A percentile compares a stretch with the other conserved stretches of the same genome.
These are phyloP conservation scores for Pseudopediastrum boryanum DNA, from an alignment of 139 green algal genomes.

Conservation along the genomic window DNA sequence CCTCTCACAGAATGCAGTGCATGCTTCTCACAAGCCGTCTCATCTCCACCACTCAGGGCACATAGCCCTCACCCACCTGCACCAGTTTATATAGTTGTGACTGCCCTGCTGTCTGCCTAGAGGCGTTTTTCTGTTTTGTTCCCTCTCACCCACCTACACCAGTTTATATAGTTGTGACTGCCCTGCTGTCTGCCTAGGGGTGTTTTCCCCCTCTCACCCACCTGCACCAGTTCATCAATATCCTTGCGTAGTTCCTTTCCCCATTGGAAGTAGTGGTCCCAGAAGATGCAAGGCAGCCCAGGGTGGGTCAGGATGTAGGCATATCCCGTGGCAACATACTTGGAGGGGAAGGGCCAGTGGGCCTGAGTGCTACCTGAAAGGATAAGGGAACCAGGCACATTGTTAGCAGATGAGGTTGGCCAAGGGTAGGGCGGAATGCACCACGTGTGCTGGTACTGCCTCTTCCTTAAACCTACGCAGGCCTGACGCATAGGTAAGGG, in stretches of 20 bases:
- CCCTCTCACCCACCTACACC: slow-evolving; percentile 22
- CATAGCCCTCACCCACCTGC: not conserved
- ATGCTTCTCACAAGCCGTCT: too few species aligned
- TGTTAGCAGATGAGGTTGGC: not conserved
- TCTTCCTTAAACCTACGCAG: not conserved
- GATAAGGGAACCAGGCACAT: not conserved
- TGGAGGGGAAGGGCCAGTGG: slow-evolving; percentile 83
- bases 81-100: not conserved
- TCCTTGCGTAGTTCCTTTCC: slow-evolving; percentile 43
- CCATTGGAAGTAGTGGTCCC: slow-evolving; percentile 78
- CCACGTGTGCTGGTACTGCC: not conserved
- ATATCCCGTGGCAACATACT: slow-evolving; percentile 81
- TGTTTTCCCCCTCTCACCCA: slow-evolving; percentile 20
- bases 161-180: not conserved
- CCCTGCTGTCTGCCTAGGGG: not conserved
- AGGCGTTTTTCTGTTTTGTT: not conserved
- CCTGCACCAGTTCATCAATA: slow-evolving; percentile 40
- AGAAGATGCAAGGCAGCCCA: slow-evolving; percentile 80
- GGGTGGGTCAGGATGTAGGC: slow-evolving; percentile 97
- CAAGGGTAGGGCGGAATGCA: too few species aligned
- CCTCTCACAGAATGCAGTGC: too few species aligned
- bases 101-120: not conserved
- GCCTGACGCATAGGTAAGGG: not conserved
- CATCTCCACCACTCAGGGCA: not conserved
- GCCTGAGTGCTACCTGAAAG: slow-evolving; percentile 51